Conservation (phyloP, 2,329 filamentous ascomycete genomes). For the Ramichloridium luteum region DNA sequence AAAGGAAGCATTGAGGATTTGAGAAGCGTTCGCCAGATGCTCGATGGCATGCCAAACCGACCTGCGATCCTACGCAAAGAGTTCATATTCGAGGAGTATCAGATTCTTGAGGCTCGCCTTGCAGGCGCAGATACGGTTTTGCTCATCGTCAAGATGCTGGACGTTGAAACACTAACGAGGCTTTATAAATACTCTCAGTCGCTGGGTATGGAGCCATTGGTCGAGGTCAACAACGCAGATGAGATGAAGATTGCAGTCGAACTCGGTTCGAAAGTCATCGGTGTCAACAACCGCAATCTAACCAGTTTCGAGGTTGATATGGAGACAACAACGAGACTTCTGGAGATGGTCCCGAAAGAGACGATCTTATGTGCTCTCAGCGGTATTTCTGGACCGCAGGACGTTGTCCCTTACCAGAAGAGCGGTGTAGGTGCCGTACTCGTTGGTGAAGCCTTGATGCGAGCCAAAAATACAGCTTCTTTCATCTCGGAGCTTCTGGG, state of each 20-base stretch:
- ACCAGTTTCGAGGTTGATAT: conserved; percentile 96
- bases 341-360: conserved; percentile 71
- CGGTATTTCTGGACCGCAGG: conserved; percentile 78
- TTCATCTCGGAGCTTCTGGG: conserved; percentile 82
- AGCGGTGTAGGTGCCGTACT: conserved; percentile 88
- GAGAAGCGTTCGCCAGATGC: conserved; percentile 69
- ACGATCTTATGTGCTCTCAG: conserved; percentile 89
- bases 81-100: conserved; percentile 96
- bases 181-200: conserved; percentile 82
- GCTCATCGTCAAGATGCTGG: conserved; percentile 96
- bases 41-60: conserved; percentile 84
- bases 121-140: conserved; percentile 90
- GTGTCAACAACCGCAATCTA: conserved; percentile 94
- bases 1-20: conserved; percentile 95
- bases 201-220: conserved; percentile 91
- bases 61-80: conserved; percentile 90
- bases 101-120: conserved; percentile 86
- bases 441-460: conserved; percentile 93
- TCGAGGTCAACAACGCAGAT: conserved; percentile 88
- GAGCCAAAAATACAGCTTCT: conserved; percentile 63
- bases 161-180: conserved; percentile 56
- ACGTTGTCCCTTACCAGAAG: conserved; percentile 75
- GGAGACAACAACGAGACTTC: conserved; percentile 50
- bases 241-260: conserved; percentile 84
- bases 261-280: conserved; percentile 80